phyloP scores from a whole-genome alignment of 352 stramenopile genomes.

The Phytophthora megakarya region DNA sequence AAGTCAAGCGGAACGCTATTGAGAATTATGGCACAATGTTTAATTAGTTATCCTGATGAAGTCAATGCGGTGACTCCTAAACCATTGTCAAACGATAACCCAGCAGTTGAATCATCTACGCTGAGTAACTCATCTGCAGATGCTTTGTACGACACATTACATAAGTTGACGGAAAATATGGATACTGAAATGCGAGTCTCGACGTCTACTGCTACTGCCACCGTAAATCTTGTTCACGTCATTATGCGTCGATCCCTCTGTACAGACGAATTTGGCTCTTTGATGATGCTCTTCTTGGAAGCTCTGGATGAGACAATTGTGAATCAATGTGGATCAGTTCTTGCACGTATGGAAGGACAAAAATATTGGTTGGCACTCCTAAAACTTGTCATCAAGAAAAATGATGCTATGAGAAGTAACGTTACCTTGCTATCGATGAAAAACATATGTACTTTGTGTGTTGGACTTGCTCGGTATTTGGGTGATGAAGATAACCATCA shows the following conservation, averaged over 20 bases:
- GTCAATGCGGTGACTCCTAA: neutral
- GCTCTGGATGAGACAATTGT: slow-evolving; percentile 46
- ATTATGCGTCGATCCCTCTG: slow-evolving; percentile 49
- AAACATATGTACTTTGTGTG: slow-evolving; percentile 57
- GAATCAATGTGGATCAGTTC: neutral
- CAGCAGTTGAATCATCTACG: neutral
- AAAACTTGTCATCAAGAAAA: slow-evolving; percentile 53
- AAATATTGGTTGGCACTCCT: slow-evolving; percentile 70
- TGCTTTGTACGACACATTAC: slow-evolving; percentile 5
- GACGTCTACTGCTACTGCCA: slow-evolving; percentile 32
- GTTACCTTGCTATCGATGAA: slow-evolving; percentile 55
- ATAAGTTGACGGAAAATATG: slow-evolving; percentile 24
- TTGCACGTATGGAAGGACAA: slow-evolving; percentile 37
- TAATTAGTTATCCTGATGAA: slow-evolving; percentile 8
- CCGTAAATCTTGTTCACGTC: slow-evolving; percentile 48
- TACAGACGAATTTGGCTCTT: slow-evolving; percentile 63
- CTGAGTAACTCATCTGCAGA: neutral
- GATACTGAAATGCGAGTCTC: neutral
- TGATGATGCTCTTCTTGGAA: slow-evolving; percentile 69
- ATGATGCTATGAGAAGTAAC: slow-evolving; percentile 47
- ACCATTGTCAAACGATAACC: neutral
- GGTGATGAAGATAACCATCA: slow-evolving; percentile 58
- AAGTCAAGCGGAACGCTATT: slow-evolving; percentile 56
- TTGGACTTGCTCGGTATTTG: slow-evolving; percentile 64
- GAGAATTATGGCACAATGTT: slow-evolving; percentile 42